Evolutionary conservation across 2,329 filamentous ascomycete genomes (phyloP), one percentile per base, ranked within the genome.

Genomic region (Alternaria sp.): DNA sequence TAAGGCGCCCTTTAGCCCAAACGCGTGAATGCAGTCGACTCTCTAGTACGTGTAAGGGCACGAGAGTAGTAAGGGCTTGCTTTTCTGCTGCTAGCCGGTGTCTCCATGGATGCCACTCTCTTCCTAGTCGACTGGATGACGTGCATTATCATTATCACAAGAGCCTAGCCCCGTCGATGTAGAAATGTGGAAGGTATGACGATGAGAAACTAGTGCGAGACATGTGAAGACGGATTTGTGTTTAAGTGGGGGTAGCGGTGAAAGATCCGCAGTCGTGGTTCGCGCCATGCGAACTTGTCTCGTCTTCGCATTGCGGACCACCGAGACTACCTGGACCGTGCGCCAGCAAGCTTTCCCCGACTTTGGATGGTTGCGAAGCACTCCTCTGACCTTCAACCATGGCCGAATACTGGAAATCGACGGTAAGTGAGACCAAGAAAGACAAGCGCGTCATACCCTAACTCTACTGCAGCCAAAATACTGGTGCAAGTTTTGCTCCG

Each of bases 371-470:
- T 16, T 34, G 45, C 30, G 34, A 50, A 54, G 32, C 40, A 36
- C 38, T 48, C 46, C 43, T 28, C 27, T 45, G 14, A 27, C 36
- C 38, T 36, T 28, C 25, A 40, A 58, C 22, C 43, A 98, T 99
- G 95, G 90, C 95, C 0, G 95, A 98, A 85, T 96, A 97, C 82
- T 98, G 95, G 95, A 98, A 98, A 79, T 97, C 94, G 20, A 97
- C 94, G 34, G 87, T 88, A 77, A 79, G 82, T 65, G 3, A 46
- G 41, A 10, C 20, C 16, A 20, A 3, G 11, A 20, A 7, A 4
- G 1, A 10, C 8, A 14, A 18, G 45, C 18, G 38, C 30, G 14
- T 43, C 9, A 30, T 27, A 4, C 32, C 8, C 66, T 74, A 32
- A 74, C 14, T 34, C 11, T 0, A 4, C 8, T 18, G 12, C 11